Evolutionary conservation across 163 green algal species (phyloP).

Genomic region (Chloromonas sp.): DNA sequence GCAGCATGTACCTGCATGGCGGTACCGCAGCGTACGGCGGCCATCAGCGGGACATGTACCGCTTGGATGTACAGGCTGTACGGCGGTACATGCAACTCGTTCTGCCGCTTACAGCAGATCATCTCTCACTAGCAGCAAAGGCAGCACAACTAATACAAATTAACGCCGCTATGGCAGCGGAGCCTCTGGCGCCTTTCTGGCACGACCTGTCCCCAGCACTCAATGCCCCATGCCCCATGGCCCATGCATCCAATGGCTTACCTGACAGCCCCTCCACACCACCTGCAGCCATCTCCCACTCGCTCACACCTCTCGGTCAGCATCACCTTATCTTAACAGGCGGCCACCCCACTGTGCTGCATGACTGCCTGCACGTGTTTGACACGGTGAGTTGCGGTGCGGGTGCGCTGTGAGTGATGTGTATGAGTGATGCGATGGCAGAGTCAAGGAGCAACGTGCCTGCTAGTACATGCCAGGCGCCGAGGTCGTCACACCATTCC

Average conservation of each 20-base stretch:
- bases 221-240: too few relatives aligned
- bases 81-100: too few relatives aligned
- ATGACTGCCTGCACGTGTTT: constrained; percentile 19
- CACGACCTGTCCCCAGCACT: too few relatives aligned
- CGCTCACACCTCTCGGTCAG: constrained; percentile 19
- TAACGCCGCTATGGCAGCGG: too few relatives aligned
- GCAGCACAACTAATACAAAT: too few relatives aligned
- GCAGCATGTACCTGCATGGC: constrained; percentile 42
- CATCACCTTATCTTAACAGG: constrained; percentile 33
- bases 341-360: constrained; percentile 38
- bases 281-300: constrained; percentile 44
- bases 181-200: too few relatives aligned
- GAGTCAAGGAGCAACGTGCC: too few relatives aligned
- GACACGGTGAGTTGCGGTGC: constrained; percentile 8
- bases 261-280: not conserved
- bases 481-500: too few relatives aligned
- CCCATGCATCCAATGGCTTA: too few relatives aligned
- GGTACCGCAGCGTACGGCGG: constrained; percentile 31
- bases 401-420: not conserved
- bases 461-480: too few relatives aligned
- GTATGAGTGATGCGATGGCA: not conserved
- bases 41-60: constrained; percentile 25
- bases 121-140: too few relatives aligned
- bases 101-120: too few relatives aligned
- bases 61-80: constrained; percentile 12